Evolutionary conservation across 495 filamentous ascomycete genomes (phyloP).

Genomic region (Aspergillus bridgeri): DNA sequence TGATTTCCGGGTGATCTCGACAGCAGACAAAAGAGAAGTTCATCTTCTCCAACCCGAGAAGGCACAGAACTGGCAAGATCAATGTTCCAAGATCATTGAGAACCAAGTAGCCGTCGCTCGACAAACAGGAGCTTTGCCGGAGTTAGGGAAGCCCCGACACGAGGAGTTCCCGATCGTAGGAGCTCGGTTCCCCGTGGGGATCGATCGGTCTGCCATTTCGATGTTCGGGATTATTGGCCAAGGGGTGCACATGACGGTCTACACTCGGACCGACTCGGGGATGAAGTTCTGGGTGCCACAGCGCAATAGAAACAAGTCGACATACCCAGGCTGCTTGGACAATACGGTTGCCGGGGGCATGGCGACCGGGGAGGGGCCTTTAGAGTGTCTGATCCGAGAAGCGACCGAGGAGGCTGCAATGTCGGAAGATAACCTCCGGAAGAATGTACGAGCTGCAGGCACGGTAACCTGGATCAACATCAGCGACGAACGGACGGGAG

Average conservation of each 20-base stretch:
- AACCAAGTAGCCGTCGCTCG: constrained; percentile 2
- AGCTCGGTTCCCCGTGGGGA: constrained; percentile 18
- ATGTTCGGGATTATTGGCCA: constrained; percentile 48
- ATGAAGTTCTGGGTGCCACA: constrained; percentile 51
- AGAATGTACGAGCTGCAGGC: constrained; percentile 3
- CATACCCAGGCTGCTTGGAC: constrained; percentile 51
- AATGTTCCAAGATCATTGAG: constrained; percentile 4
- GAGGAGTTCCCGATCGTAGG: constrained; percentile 10
- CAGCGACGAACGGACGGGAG: constrained; percentile 3
- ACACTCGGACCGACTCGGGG: constrained; percentile 23
- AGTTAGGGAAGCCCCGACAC: not conserved
- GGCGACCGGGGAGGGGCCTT: constrained; percentile 37
- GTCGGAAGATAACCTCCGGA: not conserved
- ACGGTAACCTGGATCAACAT: constrained; percentile 10
- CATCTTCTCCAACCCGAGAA: not conserved
- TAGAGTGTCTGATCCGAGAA: constrained; percentile 52
- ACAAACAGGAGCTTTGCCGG: not conserved
- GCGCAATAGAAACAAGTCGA: constrained; percentile 41
- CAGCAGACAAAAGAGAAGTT: not conserved
- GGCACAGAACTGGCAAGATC: constrained; percentile 1
- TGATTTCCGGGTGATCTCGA: constrained; percentile 1
- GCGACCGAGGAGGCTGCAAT: constrained; percentile 46
- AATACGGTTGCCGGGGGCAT: constrained; percentile 54
- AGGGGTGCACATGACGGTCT: constrained; percentile 50
- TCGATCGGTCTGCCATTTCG: constrained; percentile 44